Conservation (phyloP, 1,284 basidiomycete species). For the Bjerkandera adusta region DNA sequence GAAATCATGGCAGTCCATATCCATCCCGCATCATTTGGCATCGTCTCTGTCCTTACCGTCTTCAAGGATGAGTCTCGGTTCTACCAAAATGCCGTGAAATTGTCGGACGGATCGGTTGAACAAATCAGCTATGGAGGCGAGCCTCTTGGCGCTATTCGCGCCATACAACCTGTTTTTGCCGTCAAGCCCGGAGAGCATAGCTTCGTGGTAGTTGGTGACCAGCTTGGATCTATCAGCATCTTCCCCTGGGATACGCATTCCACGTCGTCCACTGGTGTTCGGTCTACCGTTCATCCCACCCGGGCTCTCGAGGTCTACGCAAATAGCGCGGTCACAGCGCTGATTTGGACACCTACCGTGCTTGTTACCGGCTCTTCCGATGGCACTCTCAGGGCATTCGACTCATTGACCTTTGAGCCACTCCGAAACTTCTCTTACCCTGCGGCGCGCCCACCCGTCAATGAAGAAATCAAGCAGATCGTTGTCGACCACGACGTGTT, state of each 20-base stretch:
- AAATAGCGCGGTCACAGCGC: constrained; percentile 57
- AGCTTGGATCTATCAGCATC: constrained; percentile 55
- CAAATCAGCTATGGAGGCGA: constrained; percentile 53
- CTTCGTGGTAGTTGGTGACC: constrained; percentile 58
- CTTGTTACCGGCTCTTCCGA: constrained; percentile 63
- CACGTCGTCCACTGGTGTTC: constrained; percentile 5
- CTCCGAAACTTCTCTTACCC: constrained; percentile 54
- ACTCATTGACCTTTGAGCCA: constrained; percentile 59
- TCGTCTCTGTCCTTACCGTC: constrained; percentile 38
- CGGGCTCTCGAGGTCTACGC: constrained; percentile 57
- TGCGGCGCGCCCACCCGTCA: constrained; percentile 36
- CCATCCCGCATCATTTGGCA: constrained; percentile 18
- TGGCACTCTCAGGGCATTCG: constrained; percentile 65
- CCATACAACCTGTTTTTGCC: constrained; percentile 47
- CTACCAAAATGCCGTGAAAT: constrained; percentile 41
- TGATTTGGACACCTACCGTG: constrained; percentile 58
- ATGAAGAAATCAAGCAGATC: constrained; percentile 57
- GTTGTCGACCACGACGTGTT: constrained; percentile 62
- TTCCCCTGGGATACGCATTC: constrained; percentile 47
- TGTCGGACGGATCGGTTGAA: constrained; percentile 30
- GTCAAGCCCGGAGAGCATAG: constrained; percentile 33
- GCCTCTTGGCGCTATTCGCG: constrained; percentile 44
- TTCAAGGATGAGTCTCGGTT: constrained; percentile 47
- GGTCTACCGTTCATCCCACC: constrained; percentile 29
- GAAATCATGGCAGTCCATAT: constrained; percentile 24